Evolutionary conservation across 148 eudicot species (phyloP).

Genomic region (Talinum fruticosum): DNA sequence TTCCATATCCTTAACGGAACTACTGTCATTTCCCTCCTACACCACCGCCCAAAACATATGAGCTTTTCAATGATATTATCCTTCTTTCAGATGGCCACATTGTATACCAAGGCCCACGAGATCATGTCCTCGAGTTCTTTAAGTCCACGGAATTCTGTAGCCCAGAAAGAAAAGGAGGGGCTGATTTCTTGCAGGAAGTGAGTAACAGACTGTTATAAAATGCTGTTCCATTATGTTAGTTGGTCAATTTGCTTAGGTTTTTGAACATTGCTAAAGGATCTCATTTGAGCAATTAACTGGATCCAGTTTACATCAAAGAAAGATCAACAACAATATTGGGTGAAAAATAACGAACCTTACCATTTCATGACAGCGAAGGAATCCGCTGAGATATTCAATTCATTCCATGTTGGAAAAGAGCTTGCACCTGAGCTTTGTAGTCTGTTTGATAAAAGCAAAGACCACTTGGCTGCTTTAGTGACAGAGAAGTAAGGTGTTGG

Average conservation of each 20-base stretch:
- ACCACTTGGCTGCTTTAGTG: slow-evolving; percentile 77
- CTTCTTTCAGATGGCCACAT: slow-evolving; percentile 66
- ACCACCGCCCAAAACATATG: slow-evolving; percentile 89
- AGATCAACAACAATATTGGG: slow-evolving; percentile 79
- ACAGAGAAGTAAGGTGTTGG: slow-evolving; percentile 50
- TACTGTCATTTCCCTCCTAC: slow-evolving; percentile 75
- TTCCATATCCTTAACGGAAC: slow-evolving; percentile 76
- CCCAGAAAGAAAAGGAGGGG: slow-evolving; percentile 74
- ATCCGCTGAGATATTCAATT: slow-evolving; percentile 61
- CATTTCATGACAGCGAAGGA: slow-evolving; percentile 51
- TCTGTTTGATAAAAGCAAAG: slow-evolving; percentile 56
- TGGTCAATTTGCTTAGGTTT: too few relatives aligned
- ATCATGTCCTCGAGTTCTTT: slow-evolving; percentile 64
- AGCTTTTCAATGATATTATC: slow-evolving; percentile 72
- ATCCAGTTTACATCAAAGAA: slow-evolving; percentile 75
- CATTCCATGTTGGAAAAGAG: slow-evolving; percentile 56
- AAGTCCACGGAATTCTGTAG: slow-evolving; percentile 71
- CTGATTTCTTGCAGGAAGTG: slow-evolving; percentile 86
- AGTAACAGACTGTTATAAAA: too few relatives aligned
- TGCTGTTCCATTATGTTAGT: too few relatives aligned
- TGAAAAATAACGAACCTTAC: slow-evolving; percentile 48
- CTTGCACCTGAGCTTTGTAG: slow-evolving; percentile 41
- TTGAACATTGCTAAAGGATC: too few relatives aligned
- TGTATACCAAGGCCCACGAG: slow-evolving; percentile 79
- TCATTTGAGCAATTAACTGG: background rate